Evolutionary conservation across 768 basidiomycete species (phyloP).

Genomic region (Kwoniella mangroviensis): DNA sequence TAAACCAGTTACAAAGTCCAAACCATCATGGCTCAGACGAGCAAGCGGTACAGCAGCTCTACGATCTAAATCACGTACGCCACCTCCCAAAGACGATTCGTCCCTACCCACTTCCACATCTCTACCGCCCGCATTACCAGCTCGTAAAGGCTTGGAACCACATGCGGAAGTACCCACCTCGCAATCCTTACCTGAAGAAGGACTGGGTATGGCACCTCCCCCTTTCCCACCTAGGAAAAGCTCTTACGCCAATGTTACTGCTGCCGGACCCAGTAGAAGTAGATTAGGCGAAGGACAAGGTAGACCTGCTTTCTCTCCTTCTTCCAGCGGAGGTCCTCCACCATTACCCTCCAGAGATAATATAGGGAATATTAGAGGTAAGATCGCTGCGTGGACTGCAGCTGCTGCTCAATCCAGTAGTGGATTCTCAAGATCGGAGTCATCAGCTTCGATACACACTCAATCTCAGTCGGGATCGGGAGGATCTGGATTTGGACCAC

Average conservation of each 20-base stretch:
- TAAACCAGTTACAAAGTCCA: slow-evolving; percentile 40
- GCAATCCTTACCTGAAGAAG: slow-evolving; percentile 19
- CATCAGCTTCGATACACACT: slow-evolving; percentile 31
- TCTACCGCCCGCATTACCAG: slow-evolving; percentile 42
- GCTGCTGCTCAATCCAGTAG: slow-evolving; percentile 25
- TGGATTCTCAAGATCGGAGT: slow-evolving; percentile 36
- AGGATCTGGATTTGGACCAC: slow-evolving; percentile 19
- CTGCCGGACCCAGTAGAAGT: slow-evolving; percentile 36
- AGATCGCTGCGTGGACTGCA: slow-evolving; percentile 47
- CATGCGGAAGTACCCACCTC: slow-evolving; percentile 9
- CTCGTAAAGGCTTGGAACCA: slow-evolving; percentile 29
- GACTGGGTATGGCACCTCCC: slow-evolving; percentile 15
- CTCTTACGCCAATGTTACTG: slow-evolving; percentile 32
- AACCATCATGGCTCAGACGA: slow-evolving; percentile 49
- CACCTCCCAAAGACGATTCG: slow-evolving; percentile 31
- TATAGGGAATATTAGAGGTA: slow-evolving; percentile 38
- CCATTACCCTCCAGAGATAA: slow-evolving; percentile 40
- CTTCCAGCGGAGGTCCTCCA: slow-evolving; percentile 17
- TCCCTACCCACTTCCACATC: slow-evolving; percentile 31
- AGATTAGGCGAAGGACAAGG: slow-evolving; percentile 42
- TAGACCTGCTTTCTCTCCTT: slow-evolving; percentile 43
- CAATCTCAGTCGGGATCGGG: slow-evolving; percentile 16
- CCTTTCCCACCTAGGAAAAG: slow-evolving; percentile 31
- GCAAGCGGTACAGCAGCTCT: slow-evolving; percentile 38
- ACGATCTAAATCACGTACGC: slow-evolving; percentile 41